phyloP scores from a whole-genome alignment of 306 rosid genomes.

The Chamaecrista fasciculata region DNA sequence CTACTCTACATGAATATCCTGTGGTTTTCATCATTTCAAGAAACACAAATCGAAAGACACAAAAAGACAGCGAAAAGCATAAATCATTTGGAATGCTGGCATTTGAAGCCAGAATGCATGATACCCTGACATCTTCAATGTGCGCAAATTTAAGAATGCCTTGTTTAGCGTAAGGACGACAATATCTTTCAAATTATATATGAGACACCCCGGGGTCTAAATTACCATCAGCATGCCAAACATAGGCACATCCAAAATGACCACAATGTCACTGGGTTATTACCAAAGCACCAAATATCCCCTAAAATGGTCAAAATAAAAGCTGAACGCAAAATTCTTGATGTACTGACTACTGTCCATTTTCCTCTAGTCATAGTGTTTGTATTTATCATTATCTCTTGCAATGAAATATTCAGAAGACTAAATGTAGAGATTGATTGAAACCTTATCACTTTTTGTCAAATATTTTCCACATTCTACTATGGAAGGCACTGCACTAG shows the following conservation, averaged over 20 bases:
- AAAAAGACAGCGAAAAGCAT: neutral
- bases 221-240: neutral
- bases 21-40: neutral
- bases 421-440: neutral
- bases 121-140: neutral
- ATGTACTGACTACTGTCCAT: neutral
- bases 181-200: neutral
- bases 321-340: neutral
- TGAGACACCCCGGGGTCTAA: neutral
- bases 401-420: neutral
- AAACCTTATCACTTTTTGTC: neutral
- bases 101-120: neutral
- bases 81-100: neutral
- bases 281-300: neutral
- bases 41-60: neutral
- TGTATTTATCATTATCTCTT: neutral
- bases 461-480: conserved; percentile 14
- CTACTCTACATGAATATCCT: neutral
- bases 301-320: neutral
- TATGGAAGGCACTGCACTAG: conserved; percentile 1
- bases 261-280: neutral
- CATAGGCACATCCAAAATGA: neutral
- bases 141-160: neutral
- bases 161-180: neutral
- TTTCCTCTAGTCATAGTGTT: neutral